A percentile compares a stretch with the other conserved stretches of the same genome.
These are phyloP conservation scores for Plicaturopsis crispa DNA, from an alignment of 768 basidiomycete species.

Conservation along the genomic window DNA sequence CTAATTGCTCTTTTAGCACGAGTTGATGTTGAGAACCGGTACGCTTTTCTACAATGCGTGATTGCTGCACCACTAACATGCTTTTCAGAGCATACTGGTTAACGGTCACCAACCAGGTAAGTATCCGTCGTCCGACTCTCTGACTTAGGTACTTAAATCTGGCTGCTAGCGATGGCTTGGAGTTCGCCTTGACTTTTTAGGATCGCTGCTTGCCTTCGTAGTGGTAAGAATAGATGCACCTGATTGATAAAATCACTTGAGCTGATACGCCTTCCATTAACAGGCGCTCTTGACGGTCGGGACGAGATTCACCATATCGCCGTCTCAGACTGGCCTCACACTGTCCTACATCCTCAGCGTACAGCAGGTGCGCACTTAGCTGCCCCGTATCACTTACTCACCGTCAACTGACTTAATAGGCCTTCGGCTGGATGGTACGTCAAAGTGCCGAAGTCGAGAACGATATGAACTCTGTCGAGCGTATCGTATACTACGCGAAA, in stretches of 20 bases:
- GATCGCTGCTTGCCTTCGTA: slow-evolving; percentile 21
- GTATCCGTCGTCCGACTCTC: slow-evolving; percentile 1
- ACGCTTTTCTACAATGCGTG: slow-evolving; percentile 5
- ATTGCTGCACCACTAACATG: slow-evolving; percentile 1
- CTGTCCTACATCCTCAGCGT: slow-evolving; percentile 76
- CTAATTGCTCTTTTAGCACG: too few species aligned
- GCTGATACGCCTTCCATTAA: too few species aligned
- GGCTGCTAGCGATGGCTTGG: slow-evolving; percentile 69
- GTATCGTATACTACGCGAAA: slow-evolving; percentile 74
- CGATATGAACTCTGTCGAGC: slow-evolving; percentile 88
- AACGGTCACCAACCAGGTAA: slow-evolving; percentile 73
- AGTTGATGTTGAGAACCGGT: slow-evolving; percentile 81
- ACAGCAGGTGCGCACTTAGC: slow-evolving; percentile 46
- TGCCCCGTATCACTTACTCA: slow-evolving; percentile 1
- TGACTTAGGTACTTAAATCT: slow-evolving; percentile 1
- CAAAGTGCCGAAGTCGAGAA: slow-evolving; percentile 86
- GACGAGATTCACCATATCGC: slow-evolving; percentile 65
- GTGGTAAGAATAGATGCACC: too few species aligned
- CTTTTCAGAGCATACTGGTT: slow-evolving; percentile 70
- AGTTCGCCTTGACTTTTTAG: slow-evolving; percentile 83
- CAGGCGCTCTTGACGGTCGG: slow-evolving; percentile 71
- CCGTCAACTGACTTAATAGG: slow-evolving; percentile 20
- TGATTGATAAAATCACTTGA: too few species aligned
- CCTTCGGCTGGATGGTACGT: slow-evolving; percentile 69
- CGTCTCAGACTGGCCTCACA: slow-evolving; percentile 69